A percentile compares a stretch with the other conserved stretches of the same genome.
phyloP scores from a whole-genome alignment of 441 rosid genomes.

The Bruguiera hainesii region DNA sequence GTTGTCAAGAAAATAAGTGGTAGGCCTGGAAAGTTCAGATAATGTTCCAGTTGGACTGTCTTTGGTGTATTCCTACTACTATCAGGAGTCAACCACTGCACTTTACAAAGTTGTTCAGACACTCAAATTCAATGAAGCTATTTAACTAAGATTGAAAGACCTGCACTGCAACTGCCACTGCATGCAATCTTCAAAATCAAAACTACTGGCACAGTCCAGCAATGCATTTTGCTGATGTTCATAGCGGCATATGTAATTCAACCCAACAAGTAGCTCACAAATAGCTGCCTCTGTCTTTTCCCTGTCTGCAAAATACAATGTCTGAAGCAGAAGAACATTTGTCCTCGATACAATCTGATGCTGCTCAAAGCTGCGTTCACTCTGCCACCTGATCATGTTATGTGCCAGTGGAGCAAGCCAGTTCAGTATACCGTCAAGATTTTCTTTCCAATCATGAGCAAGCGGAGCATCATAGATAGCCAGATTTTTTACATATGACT shows the following conservation, averaged over 20 bases:
- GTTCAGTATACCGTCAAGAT: conserved; percentile 59
- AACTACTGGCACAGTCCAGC: conserved; percentile 91
- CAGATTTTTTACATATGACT: conserved; percentile 68
- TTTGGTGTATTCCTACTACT: conserved; percentile 31
- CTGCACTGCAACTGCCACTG: conserved; percentile 85
- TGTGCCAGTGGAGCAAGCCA: conserved; percentile 97
- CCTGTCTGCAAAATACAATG: conserved; percentile 89
- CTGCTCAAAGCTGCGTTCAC: conserved; percentile 91
- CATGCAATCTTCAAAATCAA: conserved; percentile 88
- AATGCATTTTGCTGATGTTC: conserved; percentile 89
- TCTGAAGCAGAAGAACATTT: conserved; percentile 82
- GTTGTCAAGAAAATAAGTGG: conserved; percentile 21
- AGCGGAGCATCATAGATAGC: conserved; percentile 92
- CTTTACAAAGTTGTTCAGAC: conserved; percentile 26
- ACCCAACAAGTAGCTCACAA: conserved; percentile 81
- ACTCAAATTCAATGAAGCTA: conserved; percentile 18
- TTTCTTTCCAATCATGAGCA: conserved; percentile 94
- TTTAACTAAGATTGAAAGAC: conserved; percentile 49
- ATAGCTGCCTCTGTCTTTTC: conserved; percentile 74
- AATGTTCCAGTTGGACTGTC: conserved; percentile 36
- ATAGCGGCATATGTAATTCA: conserved; percentile 94
- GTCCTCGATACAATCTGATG: conserved; percentile 77
- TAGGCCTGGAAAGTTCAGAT: conserved; percentile 31
- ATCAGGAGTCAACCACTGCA: conserved; percentile 25
- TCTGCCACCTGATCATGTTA: conserved; percentile 95